Percentiles rank a stretch among this genome's conserved stretches.
phyloP scores from a whole-genome alignment of 306 rosid species.

The Cucurbita argyrosperma region DNA sequence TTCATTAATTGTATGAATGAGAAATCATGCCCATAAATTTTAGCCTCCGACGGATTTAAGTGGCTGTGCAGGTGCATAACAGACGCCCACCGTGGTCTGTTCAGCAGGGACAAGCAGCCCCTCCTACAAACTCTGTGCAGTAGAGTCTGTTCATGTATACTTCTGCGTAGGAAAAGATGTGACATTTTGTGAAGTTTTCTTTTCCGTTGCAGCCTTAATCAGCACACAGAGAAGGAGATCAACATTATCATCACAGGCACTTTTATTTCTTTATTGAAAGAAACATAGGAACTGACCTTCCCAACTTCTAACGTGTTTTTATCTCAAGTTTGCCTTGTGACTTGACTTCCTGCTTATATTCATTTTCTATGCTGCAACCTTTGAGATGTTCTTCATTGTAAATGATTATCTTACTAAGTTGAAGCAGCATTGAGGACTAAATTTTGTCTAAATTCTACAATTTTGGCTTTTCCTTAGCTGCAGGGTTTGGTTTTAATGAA shows the following conservation, averaged over 20 bases:
- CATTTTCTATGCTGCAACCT: background rate
- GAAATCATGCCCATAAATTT: background rate
- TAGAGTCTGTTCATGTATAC: background rate
- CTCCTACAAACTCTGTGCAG: slow-evolving; percentile 20
- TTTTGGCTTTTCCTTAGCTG: no score
- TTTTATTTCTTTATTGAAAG: background rate
- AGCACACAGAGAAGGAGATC: background rate
- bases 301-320: background rate
- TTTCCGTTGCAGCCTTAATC: background rate
- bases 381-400: background rate
- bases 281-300: background rate
- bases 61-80: slow-evolving; percentile 48
- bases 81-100: slow-evolving; percentile 74
- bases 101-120: slow-evolving; percentile 47
- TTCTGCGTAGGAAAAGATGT: background rate
- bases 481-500: no score
- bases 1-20: background rate
- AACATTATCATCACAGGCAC: background rate
- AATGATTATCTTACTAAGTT: no score
- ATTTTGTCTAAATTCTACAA: no score
- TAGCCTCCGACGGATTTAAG: background rate
- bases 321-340: background rate
- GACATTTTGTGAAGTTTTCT: background rate
- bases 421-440: no score
- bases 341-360: background rate